phyloP scores from a whole-genome alignment of 2,329 filamentous ascomycete species.

The Colletotrichum echinochloae region DNA sequence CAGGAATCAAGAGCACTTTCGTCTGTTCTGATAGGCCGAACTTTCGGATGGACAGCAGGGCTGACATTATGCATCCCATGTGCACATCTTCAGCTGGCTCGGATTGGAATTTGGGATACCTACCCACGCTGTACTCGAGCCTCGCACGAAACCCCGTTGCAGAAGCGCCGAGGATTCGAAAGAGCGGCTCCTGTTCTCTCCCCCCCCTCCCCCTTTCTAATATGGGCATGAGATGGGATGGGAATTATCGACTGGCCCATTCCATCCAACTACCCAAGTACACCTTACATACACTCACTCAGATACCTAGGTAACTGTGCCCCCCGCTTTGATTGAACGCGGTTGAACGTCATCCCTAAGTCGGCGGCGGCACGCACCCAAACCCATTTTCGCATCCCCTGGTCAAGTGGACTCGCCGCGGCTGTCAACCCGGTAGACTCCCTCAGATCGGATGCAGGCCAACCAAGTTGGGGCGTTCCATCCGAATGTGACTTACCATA shows the following conservation, averaged over 20 bases:
- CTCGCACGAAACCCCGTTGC: too few species aligned
- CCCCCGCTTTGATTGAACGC: neutral
- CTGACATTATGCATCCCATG: slow-evolving; percentile 18
- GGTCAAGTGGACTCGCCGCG: slow-evolving; percentile 8
- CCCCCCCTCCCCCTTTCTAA: too few species aligned
- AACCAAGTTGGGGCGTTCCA: slow-evolving; percentile 11
- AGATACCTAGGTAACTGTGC: neutral
- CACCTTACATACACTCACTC: too few species aligned
- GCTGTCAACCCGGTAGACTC: slow-evolving; percentile 17
- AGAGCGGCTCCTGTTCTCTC: too few species aligned
- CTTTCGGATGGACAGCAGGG: slow-evolving; percentile 7
- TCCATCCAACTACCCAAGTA: neutral
- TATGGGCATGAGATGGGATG: neutral
- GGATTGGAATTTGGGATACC: too few species aligned
- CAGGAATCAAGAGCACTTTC: neutral
- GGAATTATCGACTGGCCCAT: neutral
- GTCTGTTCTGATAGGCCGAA: slow-evolving; percentile 4
- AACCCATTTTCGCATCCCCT: slow-evolving; percentile 7
- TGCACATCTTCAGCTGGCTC: neutral
- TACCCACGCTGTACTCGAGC: too few species aligned
- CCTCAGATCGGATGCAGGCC: slow-evolving; percentile 24
- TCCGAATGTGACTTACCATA: slow-evolving; percentile 29
- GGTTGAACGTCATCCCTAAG: slow-evolving; percentile 24
- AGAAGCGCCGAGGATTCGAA: neutral
- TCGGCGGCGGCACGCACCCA: too few species aligned